phyloP scores from a whole-genome alignment of 139 green algal genomes.

The Zygnema cylindricum region DNA sequence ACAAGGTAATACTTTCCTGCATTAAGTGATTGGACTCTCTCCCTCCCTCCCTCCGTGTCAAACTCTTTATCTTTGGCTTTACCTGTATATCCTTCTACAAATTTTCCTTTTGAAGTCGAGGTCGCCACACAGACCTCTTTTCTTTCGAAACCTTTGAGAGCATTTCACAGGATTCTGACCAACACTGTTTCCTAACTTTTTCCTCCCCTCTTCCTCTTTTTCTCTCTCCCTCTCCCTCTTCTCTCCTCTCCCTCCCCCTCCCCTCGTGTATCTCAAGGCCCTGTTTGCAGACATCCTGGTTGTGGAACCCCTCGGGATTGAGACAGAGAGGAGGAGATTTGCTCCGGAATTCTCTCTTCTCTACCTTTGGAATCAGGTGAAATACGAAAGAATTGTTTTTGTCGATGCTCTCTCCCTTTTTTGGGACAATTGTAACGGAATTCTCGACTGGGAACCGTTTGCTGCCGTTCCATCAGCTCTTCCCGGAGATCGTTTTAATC shows the following conservation, averaged over 20 bases:
- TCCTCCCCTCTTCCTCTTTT: too few relatives aligned
- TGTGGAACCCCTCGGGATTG: constrained; percentile 15
- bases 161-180: too few relatives aligned
- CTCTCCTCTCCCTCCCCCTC: constrained; percentile 9
- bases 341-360: constrained; percentile 20
- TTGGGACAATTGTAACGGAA: constrained; percentile 16
- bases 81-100: too few relatives aligned
- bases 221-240: neutral
- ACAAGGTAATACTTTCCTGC: too few relatives aligned
- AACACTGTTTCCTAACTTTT: too few relatives aligned
- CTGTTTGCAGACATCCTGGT: constrained; percentile 32
- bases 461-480: constrained; percentile 18
- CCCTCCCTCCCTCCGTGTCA: too few relatives aligned
- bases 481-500: constrained; percentile 26
- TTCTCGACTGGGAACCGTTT: constrained; percentile 19
- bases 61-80: too few relatives aligned
- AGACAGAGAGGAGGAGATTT: neutral
- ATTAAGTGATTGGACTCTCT: too few relatives aligned
- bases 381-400: constrained; percentile 20
- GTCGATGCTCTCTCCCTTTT: constrained; percentile 20
- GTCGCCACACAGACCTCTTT: too few relatives aligned
- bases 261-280: too few relatives aligned
- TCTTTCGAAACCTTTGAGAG: too few relatives aligned
- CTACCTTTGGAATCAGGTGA: constrained; percentile 23
- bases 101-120: too few relatives aligned